A percentile compares a stretch with the other conserved stretches of the same genome.
phyloP scores from a whole-genome alignment of 108 stramenopile species.

The Fragilaria radians region DNA sequence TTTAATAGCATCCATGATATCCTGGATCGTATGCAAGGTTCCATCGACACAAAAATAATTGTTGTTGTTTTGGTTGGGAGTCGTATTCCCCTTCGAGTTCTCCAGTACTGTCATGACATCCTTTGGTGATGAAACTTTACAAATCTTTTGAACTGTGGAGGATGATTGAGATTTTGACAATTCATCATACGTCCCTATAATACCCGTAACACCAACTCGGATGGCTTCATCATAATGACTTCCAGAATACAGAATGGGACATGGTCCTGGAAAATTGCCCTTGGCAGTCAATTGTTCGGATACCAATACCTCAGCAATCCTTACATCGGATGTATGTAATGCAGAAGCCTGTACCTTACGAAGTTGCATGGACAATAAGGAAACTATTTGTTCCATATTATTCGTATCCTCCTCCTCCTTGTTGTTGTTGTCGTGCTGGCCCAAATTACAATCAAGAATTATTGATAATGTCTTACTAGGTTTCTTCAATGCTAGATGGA shows the following conservation, averaged over 20 bases:
- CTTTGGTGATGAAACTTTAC: conserved; percentile 25
- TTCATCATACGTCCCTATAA: conserved; percentile 13
- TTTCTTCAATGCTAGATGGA: too few relatives aligned
- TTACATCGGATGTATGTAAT: conserved; percentile 24
- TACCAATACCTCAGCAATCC: conserved; percentile 12
- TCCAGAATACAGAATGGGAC: conserved; percentile 24
- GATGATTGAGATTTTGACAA: not conserved
- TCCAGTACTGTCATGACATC: conserved; percentile 26
- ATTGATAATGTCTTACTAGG: too few relatives aligned
- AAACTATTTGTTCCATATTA: too few relatives aligned
- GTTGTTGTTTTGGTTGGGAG: conserved; percentile 12
- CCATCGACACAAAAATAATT: conserved; percentile 26
- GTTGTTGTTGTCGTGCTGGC: too few relatives aligned
- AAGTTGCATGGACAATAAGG: conserved; percentile 62
- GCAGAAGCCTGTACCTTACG: conserved; percentile 37
- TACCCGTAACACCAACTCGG: conserved; percentile 23
- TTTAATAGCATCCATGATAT: conserved; percentile 14
- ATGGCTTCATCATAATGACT: conserved; percentile 18
- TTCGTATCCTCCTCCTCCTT: too few relatives aligned
- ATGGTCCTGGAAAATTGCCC: conserved; percentile 41
- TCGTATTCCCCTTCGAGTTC: not conserved
- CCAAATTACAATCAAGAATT: too few relatives aligned
- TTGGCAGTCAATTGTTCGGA: conserved; percentile 29
- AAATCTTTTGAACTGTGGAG: conserved; percentile 35
- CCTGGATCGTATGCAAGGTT: conserved; percentile 6